These are phyloP conservation scores for Calonectria hawksworthii DNA, from an alignment of 2,329 filamentous ascomycete genomes.

Conservation along the genomic window DNA sequence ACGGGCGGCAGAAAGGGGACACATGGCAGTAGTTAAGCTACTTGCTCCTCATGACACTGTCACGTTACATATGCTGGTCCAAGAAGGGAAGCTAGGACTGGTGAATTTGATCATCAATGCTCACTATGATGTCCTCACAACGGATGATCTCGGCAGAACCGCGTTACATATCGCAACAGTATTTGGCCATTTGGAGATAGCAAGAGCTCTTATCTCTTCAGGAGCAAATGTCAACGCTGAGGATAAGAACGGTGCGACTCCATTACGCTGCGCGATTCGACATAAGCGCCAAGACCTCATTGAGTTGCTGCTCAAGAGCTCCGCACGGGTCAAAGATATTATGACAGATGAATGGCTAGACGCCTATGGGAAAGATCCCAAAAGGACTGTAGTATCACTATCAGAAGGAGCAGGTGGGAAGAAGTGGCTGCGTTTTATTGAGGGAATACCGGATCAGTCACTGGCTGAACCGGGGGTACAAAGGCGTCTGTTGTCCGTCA, in stretches of 20 bases:
- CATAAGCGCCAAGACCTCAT: not conserved
- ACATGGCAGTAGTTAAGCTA: not conserved
- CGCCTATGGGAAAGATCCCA: not conserved
- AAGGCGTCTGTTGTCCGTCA: not conserved
- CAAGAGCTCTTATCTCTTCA: not conserved
- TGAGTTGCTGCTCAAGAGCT: not conserved
- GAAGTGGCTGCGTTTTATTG: not conserved
- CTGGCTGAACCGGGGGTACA: not conserved
- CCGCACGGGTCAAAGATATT: not conserved
- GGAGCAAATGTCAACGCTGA: not conserved
- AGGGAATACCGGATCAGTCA: not conserved
- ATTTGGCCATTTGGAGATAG: not conserved
- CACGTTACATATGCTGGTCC: not conserved
- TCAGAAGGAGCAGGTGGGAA: not conserved
- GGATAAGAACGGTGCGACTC: not conserved
- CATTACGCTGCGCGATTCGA: not conserved
- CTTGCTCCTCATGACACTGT: not conserved
- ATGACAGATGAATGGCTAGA: not conserved
- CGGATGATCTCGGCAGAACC: not conserved
- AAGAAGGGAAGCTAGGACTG: not conserved
- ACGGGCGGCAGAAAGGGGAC: too few species aligned
- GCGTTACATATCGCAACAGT: not conserved
- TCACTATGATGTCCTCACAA: not conserved
- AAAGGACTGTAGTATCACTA: not conserved
- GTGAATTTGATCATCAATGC: not conserved